A percentile compares a stretch with the other conserved stretches of the same genome.
These are phyloP conservation scores for Calocera viscosa DNA, from an alignment of 768 basidiomycete genomes.

Conservation along the genomic window DNA sequence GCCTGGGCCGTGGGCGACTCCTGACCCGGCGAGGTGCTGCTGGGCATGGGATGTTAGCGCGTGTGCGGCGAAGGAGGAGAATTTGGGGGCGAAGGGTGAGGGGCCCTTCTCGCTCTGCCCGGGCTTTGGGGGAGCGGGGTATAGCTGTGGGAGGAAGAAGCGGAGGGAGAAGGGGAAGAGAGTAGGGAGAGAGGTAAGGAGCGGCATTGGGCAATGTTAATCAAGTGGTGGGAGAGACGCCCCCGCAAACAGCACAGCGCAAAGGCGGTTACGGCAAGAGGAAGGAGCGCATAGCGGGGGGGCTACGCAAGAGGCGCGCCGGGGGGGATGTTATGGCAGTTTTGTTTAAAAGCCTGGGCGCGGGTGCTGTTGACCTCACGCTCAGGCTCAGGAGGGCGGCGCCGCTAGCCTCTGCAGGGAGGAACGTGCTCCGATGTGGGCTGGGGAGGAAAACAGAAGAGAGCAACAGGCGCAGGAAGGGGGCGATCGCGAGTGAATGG, in stretches of 20 bases:
- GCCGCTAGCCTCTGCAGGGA: no score
- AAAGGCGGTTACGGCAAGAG: not conserved
- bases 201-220: not conserved
- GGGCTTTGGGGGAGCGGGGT: constrained; percentile 2
- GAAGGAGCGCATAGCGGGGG: not conserved
- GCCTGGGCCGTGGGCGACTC: no score
- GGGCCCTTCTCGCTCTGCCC: not conserved
- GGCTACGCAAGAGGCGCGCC: not conserved
- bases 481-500: no score
- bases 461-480: no score
- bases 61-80: constrained; percentile 8
- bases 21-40: constrained; percentile 6
- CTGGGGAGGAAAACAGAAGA: no score
- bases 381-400: no score
- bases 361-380: no score
- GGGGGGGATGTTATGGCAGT: not conserved
- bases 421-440: no score
- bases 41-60: constrained; percentile 6
- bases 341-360: not conserved
- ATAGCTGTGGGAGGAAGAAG: constrained; percentile 9
- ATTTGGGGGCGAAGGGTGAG: not conserved
- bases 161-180: constrained; percentile 5
- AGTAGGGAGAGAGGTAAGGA: not conserved
- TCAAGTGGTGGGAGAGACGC: not conserved
- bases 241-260: not conserved